Percentiles rank a stretch among this genome's conserved stretches.
phyloP scores from a whole-genome alignment of 306 rosid genomes.

The Lathyrus tuberosus region DNA sequence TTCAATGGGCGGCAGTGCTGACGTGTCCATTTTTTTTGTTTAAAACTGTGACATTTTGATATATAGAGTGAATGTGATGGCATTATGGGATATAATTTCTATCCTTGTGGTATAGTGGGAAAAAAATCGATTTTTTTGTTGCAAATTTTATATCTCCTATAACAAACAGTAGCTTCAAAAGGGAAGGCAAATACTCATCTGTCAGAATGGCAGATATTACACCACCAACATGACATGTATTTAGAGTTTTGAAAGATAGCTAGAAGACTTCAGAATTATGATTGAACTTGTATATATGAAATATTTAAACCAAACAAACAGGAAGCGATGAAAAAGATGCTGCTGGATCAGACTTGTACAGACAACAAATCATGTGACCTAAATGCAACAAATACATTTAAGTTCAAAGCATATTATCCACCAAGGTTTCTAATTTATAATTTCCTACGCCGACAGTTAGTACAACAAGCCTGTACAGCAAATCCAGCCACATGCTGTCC shows the following conservation, averaged over 20 bases:
- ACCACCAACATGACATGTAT: neutral
- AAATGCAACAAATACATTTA: slow-evolving; percentile 15
- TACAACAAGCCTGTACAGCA: slow-evolving; percentile 26
- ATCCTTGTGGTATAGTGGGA: too few species aligned
- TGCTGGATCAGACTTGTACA: neutral
- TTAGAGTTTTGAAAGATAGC: neutral
- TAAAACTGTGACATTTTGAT: too few species aligned
- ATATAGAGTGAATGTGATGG: too few species aligned
- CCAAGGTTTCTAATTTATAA: slow-evolving; percentile 4
- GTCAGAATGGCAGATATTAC: neutral
- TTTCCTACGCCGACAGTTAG: slow-evolving; percentile 23
- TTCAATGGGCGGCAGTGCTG: too few species aligned
- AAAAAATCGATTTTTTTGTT: too few species aligned
- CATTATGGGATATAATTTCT: too few species aligned
- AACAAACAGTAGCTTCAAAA: neutral
- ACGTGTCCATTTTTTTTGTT: too few species aligned
- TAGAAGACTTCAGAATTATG: neutral
- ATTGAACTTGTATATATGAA: neutral
- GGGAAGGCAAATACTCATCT: slow-evolving; percentile 1
- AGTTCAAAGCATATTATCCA: neutral
- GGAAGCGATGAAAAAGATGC: neutral
- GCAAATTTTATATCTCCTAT: neutral
- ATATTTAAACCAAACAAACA: neutral
- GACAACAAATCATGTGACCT: neutral
- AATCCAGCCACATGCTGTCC: slow-evolving; percentile 15